Evolutionary conservation across 179 eudicot species (phyloP).

Genomic region (Gypsophila paniculata): DNA sequence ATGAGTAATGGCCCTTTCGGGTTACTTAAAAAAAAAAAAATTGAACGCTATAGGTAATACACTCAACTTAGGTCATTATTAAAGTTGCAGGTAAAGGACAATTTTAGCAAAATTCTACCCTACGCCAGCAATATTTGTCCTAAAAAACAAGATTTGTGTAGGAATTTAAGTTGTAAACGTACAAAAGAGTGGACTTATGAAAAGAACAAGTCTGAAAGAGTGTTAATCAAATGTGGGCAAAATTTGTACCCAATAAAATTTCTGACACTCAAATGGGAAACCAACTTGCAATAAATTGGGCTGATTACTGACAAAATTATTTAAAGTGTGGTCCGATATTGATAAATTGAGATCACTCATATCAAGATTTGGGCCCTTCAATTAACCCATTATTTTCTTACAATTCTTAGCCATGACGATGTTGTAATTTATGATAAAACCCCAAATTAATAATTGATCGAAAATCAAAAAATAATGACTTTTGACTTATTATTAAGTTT

Average conservation of each 20-base stretch:
- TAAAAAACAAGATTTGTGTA: background rate
- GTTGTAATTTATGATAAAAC: too few relatives aligned
- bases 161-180: background rate
- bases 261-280: background rate
- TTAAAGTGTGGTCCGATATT: conserved; percentile 14
- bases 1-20: too few relatives aligned
- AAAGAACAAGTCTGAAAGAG: conserved; percentile 17
- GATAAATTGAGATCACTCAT: background rate
- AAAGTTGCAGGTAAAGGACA: background rate
- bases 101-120: background rate
- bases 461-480: too few relatives aligned
- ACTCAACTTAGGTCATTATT: background rate
- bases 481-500: too few relatives aligned
- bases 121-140: background rate
- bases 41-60: background rate
- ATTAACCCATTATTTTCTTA: too few relatives aligned
- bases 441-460: too few relatives aligned
- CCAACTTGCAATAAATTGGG: background rate
- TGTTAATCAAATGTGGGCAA: conserved; percentile 14
- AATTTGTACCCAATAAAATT: background rate
- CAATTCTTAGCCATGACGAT: too few relatives aligned
- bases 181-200: conserved; percentile 1
- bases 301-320: conserved; percentile 6
- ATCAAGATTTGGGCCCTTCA: background rate
- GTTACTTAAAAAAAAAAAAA: too few relatives aligned